phyloP scores from a whole-genome alignment of 2,329 filamentous ascomycete species.

The Exophiala aquamarina region DNA sequence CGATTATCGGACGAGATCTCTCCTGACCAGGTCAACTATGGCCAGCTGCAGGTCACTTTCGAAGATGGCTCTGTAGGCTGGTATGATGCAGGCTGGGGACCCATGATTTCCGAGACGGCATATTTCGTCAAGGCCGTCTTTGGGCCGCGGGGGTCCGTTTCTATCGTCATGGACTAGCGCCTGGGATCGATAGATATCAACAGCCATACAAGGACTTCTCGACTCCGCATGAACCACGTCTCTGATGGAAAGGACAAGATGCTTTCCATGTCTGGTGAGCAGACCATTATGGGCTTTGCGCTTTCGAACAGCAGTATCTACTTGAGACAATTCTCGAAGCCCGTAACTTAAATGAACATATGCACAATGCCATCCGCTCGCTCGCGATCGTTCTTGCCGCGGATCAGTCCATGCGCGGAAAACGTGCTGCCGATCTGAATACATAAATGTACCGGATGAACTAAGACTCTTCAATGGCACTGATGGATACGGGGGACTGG shows the following conservation, averaged over 20 bases:
- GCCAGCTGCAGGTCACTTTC: conserved; percentile 24
- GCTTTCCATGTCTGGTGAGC: conserved; percentile 22
- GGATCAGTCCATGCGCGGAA: conserved; percentile 22
- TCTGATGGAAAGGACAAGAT: conserved; percentile 17
- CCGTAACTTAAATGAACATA: conserved; percentile 17
- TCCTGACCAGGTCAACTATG: conserved; percentile 24
- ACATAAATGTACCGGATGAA: too few species aligned
- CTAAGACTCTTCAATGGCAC: too few species aligned
- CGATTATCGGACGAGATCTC: conserved; percentile 19
- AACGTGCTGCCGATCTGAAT: conserved; percentile 19
- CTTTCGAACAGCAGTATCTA: conserved; percentile 23
- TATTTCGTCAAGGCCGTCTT: conserved; percentile 26
- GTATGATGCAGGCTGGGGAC: conserved; percentile 26
- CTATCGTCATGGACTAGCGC: conserved; percentile 21
- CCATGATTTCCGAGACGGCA: conserved; percentile 25
- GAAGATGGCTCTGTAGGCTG: conserved; percentile 24
- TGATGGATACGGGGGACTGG: too few species aligned
- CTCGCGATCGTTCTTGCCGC: conserved; percentile 22
- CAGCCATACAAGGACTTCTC: conserved; percentile 22
- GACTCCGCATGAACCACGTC: conserved; percentile 16
- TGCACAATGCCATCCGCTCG: conserved; percentile 23
- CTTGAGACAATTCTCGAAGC: conserved; percentile 19
- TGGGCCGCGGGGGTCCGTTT: conserved; percentile 23
- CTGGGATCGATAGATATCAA: conserved; percentile 19
- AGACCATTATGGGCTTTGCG: conserved; percentile 25